phyloP scores from a whole-genome alignment of 2,329 filamentous ascomycete species.

The Colletotrichum simmondsii region DNA sequence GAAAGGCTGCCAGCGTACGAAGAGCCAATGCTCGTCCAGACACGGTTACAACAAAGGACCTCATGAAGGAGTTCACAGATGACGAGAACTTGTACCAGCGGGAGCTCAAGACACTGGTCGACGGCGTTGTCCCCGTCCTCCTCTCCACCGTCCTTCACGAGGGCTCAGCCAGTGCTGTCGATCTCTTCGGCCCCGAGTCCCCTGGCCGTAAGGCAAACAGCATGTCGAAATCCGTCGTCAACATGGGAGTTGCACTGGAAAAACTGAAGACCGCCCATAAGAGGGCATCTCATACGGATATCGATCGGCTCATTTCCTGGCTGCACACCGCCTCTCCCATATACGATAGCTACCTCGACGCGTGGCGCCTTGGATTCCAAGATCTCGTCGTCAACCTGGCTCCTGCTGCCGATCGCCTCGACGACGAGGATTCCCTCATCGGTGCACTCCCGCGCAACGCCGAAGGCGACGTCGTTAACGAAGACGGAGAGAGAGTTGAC shows the following conservation, averaged over 20 bases:
- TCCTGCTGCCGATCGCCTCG: constrained; percentile 64
- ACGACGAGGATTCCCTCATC: constrained; percentile 70
- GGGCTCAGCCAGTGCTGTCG: constrained; percentile 70
- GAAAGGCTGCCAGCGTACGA: constrained; percentile 81
- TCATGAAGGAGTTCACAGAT: constrained; percentile 82
- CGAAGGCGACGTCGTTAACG: constrained; percentile 74
- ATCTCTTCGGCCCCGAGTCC: constrained; percentile 72
- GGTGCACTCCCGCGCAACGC: constrained; percentile 70
- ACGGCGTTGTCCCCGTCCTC: constrained; percentile 93
- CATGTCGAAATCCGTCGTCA: constrained; percentile 87
- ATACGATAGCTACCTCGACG: constrained; percentile 86
- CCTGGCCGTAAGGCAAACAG: constrained; percentile 64
- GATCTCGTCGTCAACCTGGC: constrained; percentile 94
- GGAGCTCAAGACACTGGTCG: constrained; percentile 91
- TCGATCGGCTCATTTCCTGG: constrained; percentile 82
- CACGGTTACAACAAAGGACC: constrained; percentile 76
- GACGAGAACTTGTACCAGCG: constrained; percentile 91
- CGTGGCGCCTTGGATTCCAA: constrained; percentile 94
- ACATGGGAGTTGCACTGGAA: constrained; percentile 93
- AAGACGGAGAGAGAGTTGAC: constrained; percentile 89
- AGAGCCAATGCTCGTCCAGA: constrained; percentile 75
- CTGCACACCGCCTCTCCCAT: constrained; percentile 80
- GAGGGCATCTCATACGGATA: constrained; percentile 79
- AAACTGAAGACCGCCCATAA: constrained; percentile 84
- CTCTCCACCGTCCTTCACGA: constrained; percentile 85